Conservation (phyloP, 129 eudicot species). For the Tagetes erecta region DNA sequence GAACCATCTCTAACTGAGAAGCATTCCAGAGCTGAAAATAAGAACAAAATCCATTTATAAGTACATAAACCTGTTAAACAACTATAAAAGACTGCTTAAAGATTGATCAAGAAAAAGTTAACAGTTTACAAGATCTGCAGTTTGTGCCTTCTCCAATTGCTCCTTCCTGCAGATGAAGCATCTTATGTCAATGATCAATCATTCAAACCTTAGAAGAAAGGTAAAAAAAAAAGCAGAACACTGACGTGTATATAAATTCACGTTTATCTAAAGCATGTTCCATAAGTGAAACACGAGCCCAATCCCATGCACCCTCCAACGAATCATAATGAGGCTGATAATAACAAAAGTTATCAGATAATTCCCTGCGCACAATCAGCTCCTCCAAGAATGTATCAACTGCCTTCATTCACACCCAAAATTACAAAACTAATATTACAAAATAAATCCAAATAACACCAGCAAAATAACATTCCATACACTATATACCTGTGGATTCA, state of each 20-base stretch:
- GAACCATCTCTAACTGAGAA: slow-evolving; percentile 94
- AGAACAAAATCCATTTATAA: slow-evolving; percentile 14
- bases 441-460: neutral
- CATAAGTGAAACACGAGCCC: slow-evolving; percentile 90
- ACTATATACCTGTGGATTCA: slow-evolving; percentile 59
- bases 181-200: slow-evolving; percentile 12
- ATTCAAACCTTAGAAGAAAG: slow-evolving; percentile 4
- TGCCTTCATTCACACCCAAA: slow-evolving; percentile 48
- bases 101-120: slow-evolving; percentile 1
- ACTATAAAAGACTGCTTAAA: slow-evolving; percentile 8
- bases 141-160: slow-evolving; percentile 95
- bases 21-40: slow-evolving; percentile 93
- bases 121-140: slow-evolving; percentile 85
- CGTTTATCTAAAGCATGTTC: slow-evolving; percentile 85
- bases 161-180: slow-evolving; percentile 54
- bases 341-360: slow-evolving; percentile 91
- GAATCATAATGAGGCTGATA: slow-evolving; percentile 94
- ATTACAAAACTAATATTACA: slow-evolving; percentile 10
- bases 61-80: neutral
- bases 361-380: slow-evolving; percentile 85
- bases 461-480: neutral
- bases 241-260: slow-evolving; percentile 81
- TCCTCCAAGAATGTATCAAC: slow-evolving; percentile 95
- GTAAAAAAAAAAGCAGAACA: slow-evolving; percentile 16
- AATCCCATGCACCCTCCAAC: slow-evolving; percentile 94